These are phyloP conservation scores for Apocynum venetum DNA, from an alignment of 257 asterid species.

Conservation along the genomic window DNA sequence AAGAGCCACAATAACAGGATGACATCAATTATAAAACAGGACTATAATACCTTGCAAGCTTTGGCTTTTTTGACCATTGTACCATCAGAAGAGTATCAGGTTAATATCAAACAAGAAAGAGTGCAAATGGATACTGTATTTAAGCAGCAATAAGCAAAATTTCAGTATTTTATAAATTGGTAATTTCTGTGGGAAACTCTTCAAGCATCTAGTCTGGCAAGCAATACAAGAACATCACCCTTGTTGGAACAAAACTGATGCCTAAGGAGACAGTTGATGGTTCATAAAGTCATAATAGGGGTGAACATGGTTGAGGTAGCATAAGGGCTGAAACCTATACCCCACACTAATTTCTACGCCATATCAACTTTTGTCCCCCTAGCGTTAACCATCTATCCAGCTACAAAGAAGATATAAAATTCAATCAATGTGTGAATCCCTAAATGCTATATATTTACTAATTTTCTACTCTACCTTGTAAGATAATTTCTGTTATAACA, in stretches of 20 bases:
- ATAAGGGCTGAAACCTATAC: not conserved
- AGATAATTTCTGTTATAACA: not conserved
- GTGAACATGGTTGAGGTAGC: not conserved
- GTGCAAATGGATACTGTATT: not conserved
- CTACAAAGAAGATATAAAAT: not conserved
- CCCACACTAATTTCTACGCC: not conserved
- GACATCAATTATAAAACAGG: not conserved
- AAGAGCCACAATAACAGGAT: not conserved
- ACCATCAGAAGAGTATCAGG: not conserved
- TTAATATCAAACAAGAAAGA: conserved; percentile 1
- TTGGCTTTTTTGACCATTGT: not conserved
- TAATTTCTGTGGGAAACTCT: not conserved
- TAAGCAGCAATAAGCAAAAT: not conserved
- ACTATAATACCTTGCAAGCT: not conserved
- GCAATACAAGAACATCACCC: not conserved
- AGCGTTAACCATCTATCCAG: not conserved
- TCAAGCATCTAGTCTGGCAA: not conserved
- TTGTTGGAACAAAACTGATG: not conserved
- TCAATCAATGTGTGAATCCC: not conserved
- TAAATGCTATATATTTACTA: not conserved
- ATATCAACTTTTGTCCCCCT: not conserved
- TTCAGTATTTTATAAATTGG: not conserved
- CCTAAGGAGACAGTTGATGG: not conserved
- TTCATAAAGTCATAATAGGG: not conserved
- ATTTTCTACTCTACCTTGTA: not conserved